Conservation (phyloP, 257 asterid genomes). For the Solanum medicagineum region DNA sequence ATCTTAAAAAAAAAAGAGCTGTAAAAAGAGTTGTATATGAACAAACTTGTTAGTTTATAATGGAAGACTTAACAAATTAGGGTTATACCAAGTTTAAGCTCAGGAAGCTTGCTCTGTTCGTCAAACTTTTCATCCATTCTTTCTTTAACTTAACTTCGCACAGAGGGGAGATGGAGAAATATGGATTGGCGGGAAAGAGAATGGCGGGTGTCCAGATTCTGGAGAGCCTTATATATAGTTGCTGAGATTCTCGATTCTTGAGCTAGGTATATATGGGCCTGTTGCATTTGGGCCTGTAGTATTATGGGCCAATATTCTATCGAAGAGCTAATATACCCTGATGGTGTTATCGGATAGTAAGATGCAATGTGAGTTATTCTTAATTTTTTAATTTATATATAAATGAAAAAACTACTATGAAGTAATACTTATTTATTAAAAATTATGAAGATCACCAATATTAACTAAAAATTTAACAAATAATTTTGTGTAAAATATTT, state of each 20-base stretch:
- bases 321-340: background rate
- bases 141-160: background rate
- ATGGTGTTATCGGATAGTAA: too few relatives aligned
- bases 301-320: background rate
- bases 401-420: too few relatives aligned
- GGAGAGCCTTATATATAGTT: background rate
- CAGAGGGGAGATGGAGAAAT: background rate
- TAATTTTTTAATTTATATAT: too few relatives aligned
- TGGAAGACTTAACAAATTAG: background rate
- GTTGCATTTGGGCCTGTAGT: background rate
- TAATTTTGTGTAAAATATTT: too few relatives aligned
- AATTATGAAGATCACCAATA: too few relatives aligned
- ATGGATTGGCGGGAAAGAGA: background rate
- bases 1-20: background rate
- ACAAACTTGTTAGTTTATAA: background rate
- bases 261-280: background rate
- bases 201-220: background rate
- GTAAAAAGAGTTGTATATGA: background rate
- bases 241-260: background rate
- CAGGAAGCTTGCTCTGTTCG: conserved; percentile 78
- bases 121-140: conserved; percentile 43
- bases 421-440: too few relatives aligned
- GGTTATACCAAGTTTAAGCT: conserved; percentile 70
- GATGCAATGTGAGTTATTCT: too few relatives aligned
- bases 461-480: too few relatives aligned